Conservation (phyloP, 768 basidiomycete genomes). For the Termitomyces sp. region DNA sequence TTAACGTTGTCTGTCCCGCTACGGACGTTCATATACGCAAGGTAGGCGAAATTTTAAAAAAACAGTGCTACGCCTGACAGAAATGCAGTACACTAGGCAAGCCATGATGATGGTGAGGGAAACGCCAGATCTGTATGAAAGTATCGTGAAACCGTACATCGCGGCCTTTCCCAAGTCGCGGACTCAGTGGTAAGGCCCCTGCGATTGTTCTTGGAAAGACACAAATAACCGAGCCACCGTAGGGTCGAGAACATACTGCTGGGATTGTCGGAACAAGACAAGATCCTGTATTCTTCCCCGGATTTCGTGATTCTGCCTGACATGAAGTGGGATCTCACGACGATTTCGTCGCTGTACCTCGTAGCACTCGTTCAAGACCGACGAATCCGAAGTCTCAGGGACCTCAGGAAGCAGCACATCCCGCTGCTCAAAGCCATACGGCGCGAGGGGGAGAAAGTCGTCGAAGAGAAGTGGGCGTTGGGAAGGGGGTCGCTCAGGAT, state of each 20-base stretch:
- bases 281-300: conserved; percentile 58
- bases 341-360: conserved; percentile 77
- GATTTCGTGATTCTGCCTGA: conserved; percentile 85
- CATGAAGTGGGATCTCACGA: conserved; percentile 92
- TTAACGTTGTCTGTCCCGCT: conserved; percentile 83
- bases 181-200: conserved; percentile 66
- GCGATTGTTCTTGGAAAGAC: neutral
- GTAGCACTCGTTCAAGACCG: conserved; percentile 66
- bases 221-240: neutral
- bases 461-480: conserved; percentile 62
- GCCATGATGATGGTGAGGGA: conserved; percentile 69
- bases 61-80: neutral
- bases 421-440: conserved; percentile 63
- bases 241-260: conserved; percentile 87
- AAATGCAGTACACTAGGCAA: conserved; percentile 68
- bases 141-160: conserved; percentile 76
- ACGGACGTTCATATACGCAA: conserved; percentile 88
- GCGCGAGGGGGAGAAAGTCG: conserved; percentile 44
- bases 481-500: conserved; percentile 58
- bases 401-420: conserved; percentile 63
- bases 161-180: conserved; percentile 64
- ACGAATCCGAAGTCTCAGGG: conserved; percentile 66
- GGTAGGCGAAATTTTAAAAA: conserved; percentile 24
- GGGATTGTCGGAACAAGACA: conserved; percentile 69
- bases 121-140: conserved; percentile 71